Evolutionary conservation across 2,329 filamentous ascomycete species (phyloP).

Genomic region (Arthrobotrys musiformis): DNA sequence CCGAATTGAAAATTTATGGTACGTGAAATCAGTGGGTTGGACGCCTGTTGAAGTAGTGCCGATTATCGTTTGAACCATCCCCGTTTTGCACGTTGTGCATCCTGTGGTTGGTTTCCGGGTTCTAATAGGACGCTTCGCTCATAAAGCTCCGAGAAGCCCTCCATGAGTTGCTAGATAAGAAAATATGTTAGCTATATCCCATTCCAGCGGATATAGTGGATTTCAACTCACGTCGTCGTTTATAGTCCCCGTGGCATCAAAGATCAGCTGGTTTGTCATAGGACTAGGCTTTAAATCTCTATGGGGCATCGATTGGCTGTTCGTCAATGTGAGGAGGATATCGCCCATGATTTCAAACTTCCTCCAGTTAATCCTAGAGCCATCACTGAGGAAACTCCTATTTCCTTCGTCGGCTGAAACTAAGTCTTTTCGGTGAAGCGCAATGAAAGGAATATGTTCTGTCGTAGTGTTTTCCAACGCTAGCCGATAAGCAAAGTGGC

Average conservation of each 20-base stretch:
- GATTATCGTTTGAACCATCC: constrained; percentile 50
- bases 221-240: constrained; percentile 59
- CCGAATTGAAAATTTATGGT: neutral
- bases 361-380: constrained; percentile 90
- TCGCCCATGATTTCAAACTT: constrained; percentile 98
- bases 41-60: neutral
- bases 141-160: constrained; percentile 58
- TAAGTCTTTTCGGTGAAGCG: constrained; percentile 86
- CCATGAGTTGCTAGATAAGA: constrained; percentile 44
- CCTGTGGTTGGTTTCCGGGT: constrained; percentile 41
- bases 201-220: neutral
- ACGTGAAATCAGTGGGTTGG: neutral
- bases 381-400: constrained; percentile 80
- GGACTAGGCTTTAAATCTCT: constrained; percentile 56
- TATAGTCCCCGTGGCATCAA: constrained; percentile 58
- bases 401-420: constrained; percentile 94
- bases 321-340: constrained; percentile 87
- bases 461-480: constrained; percentile 95
- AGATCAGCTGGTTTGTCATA: constrained; percentile 58
- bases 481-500: constrained; percentile 92
- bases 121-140: constrained; percentile 60
- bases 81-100: constrained; percentile 43
- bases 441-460: constrained; percentile 92
- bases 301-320: constrained; percentile 87
- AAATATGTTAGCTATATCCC: constrained; percentile 21